Base-by-base conservation (phyloP, 2,329 filamentous ascomycete genomes). In the Xylaria sp. region DNA sequence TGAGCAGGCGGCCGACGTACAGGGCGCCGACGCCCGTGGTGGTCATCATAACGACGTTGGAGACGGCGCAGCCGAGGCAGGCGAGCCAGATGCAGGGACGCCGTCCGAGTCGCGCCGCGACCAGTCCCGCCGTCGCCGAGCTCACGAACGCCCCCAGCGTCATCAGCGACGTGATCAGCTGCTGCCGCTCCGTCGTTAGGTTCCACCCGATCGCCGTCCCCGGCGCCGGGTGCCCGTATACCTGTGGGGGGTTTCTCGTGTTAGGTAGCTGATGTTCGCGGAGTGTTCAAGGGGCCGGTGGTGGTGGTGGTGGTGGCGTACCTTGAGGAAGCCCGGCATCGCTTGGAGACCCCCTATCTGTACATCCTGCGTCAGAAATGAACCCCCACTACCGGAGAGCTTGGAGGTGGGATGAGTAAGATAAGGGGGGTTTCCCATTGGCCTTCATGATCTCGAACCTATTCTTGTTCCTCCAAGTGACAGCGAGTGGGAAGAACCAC, bases 21-120 rank as follows among this genome's bases (percentile, higher is more conserved):
- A 85, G 75, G 1, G 75, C 79, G 16, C 73, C 78, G 37, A 85
- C 82, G 50, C 71, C 66, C 6, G 72, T 75, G 0, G 79, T 82
- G 2, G 76, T 73, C 79, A 84, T 84, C 81, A 84, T 84, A 61
- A 84, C 74, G 17, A 82, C 70, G 57, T 83, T 83, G 16, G 80
- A 72, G 2, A 79, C 67, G 56, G 71, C 74, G 58, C 79, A 82
- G 7, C 80, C 66, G 1, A 77, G n/a, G 51, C 77, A 79, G 1
- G 79, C 80, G 3, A 74, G 43, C 66, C 74, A 78, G 13, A 82
- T 69, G 48, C 75, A 76, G 1, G 62, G 26, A 47, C 75, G 76
- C 4, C 78, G 74, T 9, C 78, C 78, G 20, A 80, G 48, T 26
- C 62, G 68, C 7, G 59, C 56, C 11, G 65, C 66, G 16, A 66